phyloP scores from a whole-genome alignment of 2,329 filamentous ascomycete genomes.

The Blastomyces parvus region DNA sequence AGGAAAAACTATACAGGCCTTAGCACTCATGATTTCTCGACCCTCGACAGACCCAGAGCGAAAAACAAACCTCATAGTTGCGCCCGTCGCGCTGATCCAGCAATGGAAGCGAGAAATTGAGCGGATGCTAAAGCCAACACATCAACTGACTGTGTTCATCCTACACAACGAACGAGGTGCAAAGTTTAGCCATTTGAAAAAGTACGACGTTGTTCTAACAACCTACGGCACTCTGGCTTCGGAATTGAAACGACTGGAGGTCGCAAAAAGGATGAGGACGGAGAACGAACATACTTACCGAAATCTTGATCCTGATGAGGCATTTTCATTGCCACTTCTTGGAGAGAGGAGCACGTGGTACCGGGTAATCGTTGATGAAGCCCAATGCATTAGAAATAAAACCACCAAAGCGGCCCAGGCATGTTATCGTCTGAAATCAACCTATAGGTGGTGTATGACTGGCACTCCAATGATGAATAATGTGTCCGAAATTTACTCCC shows the following conservation, averaged over 20 bases:
- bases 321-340: constrained; percentile 47
- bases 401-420: constrained; percentile 53
- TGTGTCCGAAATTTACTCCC: constrained; percentile 64
- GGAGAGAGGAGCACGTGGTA: constrained; percentile 54
- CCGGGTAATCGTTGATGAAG: constrained; percentile 67
- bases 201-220: constrained; percentile 66
- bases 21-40: constrained; percentile 64
- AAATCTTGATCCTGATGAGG: constrained; percentile 25
- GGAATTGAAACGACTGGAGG: constrained; percentile 54
- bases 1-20: constrained; percentile 73
- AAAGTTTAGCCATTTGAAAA: constrained; percentile 51
- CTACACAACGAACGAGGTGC: constrained; percentile 55
- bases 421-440: constrained; percentile 48
- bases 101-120: constrained; percentile 79
- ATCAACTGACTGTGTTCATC: constrained; percentile 56
- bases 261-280: constrained; percentile 43
- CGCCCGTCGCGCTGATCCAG: constrained; percentile 66
- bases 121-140: constrained; percentile 52
- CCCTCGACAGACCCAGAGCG: constrained; percentile 49
- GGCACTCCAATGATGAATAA: constrained; percentile 87
- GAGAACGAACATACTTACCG: constrained; percentile 31
- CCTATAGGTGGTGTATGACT: constrained; percentile 63
- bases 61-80: constrained; percentile 74
- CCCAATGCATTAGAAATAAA: constrained; percentile 71
- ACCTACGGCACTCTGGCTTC: constrained; percentile 64